Base-by-base conservation (phyloP, 2,329 filamentous ascomycete genomes). In the Scortechinia acanthostroma region DNA sequence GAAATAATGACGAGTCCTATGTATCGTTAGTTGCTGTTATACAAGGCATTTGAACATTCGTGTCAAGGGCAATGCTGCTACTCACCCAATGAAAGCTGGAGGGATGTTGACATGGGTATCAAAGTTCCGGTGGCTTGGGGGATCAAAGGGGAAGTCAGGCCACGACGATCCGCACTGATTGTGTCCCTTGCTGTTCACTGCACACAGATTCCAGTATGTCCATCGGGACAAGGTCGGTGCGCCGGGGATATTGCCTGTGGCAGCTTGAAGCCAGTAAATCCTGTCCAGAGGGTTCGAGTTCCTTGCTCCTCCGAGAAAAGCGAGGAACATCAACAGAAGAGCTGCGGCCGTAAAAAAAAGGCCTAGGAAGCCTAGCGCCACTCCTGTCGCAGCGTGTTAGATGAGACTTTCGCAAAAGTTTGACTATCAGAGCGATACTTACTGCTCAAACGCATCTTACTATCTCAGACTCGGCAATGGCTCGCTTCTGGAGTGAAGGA, bases 141-240 rank as follows among this genome's bases (percentile, higher is more conserved):
- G 35, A 17, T 40, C 35, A 19, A 40, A 40, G 10, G 35, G 35
- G 17, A 40, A 40, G 35, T 40, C 35, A 6, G 35, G 35, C 6
- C 6, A 6, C 6, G 6, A 6, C 17, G 10, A 13, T 10, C 35
- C 35, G 17, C 35, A 40, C 6, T 40, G 13, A 17, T 40, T 40
- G 6, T 19, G 6, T 6, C 35, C 35, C 10, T 30, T 30, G 6
- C 20, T 19, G 6, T 15, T 17, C 14, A 10, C 35, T 10, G 25
- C 10, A 19, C 35, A 40, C 6, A 40, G 10, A 17, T 40, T 40
- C 35, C 35, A 40, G 35, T 15, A 19, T 6, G 35, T 40, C 35
- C 35, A 40, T 40, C 35, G 35, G 10, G 35, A 40, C 6, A 17
- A 15, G 10, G 10, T 17, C 10, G 35, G 35, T 15, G 35, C 35